Percentiles rank a stretch among this genome's conserved stretches.
Evolutionary conservation across 192 early-diverging fungal genomes (phyloP).

Genomic region (Backusella mclennaniae): DNA sequence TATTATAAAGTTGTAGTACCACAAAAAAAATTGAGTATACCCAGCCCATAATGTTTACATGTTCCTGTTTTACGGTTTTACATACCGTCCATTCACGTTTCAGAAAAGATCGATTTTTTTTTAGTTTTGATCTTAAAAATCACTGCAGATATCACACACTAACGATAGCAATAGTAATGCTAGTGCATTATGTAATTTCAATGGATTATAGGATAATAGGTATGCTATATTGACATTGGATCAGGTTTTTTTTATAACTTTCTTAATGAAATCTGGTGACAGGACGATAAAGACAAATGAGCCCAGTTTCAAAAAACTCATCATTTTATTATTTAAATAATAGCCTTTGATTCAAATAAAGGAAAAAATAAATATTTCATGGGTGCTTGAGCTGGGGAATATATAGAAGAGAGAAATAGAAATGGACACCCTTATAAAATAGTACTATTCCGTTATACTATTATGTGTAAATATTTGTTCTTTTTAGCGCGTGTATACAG

Average conservation of each 20-base stretch:
- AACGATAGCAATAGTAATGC: background rate
- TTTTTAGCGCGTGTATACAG: background rate
- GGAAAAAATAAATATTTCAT: background rate
- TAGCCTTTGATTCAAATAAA: background rate
- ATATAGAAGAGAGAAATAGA: background rate
- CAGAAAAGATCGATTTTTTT: background rate
- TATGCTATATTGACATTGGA: background rate
- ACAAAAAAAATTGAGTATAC: background rate
- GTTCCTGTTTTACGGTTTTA: background rate
- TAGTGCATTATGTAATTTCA: background rate
- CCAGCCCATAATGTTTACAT: background rate
- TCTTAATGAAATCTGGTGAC: background rate
- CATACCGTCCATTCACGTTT: constrained; percentile 4
- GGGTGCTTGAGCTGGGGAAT: background rate
- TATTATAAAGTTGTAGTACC: background rate
- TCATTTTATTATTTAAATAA: background rate
- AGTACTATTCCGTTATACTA: background rate
- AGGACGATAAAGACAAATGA: background rate
- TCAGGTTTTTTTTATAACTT: too few relatives aligned
- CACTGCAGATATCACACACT: background rate
- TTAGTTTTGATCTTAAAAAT: background rate
- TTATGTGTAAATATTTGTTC: background rate
- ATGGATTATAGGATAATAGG: background rate
- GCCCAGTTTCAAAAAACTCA: background rate
- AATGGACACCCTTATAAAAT: background rate